Evolutionary conservation across 306 rosid genomes (phyloP), one percentile per base, ranked within the genome.

Genomic region (Quercus variabilis): DNA sequence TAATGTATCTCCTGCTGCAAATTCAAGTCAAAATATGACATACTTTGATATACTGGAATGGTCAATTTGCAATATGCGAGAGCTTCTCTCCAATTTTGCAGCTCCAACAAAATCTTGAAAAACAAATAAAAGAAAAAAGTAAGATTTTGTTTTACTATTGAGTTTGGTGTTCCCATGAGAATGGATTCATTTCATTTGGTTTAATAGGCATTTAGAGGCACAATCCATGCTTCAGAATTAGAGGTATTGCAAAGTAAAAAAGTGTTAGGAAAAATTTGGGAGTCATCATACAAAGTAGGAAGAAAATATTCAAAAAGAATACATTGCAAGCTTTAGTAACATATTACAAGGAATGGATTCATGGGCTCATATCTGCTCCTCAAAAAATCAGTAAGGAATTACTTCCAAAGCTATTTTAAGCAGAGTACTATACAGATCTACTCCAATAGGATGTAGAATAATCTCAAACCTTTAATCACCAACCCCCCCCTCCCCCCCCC

Each of bases 31-130:
- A 83, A 64, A 59, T 8, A 58, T 52, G 69, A 79, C 92, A 73
- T 88, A 94, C 99, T 91, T 81, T 91, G 85, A 86, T 94, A 94
- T 41, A 85, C 85, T 74, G 97, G 97, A 83, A 94, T 86, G 83
- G 99, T 94, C 88, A 89, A 76, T 81, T 89, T 90, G 90, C 99
- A 94, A 76, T 89, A 94, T 20, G 82, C 82, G 70, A 92, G 89
- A 83, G 99, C 99, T 78, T 86, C 91, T 76, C 74, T 87, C 99
- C 97, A 94, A 76, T 81, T 81, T 85, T 91, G 90, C 81, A 88
- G 80, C 87, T 94, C 90, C 97, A 94, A 92, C 80, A 89, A 82
- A 75, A 88, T 80, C 99, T 94, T 92, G 74, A 86, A 74, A 84
- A 31, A 52, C 5, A 62, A 35, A 76, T 49, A 49, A 49, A 49